Conservation (phyloP, 768 basidiomycete genomes). For the Dioszegia aurantiaca region DNA sequence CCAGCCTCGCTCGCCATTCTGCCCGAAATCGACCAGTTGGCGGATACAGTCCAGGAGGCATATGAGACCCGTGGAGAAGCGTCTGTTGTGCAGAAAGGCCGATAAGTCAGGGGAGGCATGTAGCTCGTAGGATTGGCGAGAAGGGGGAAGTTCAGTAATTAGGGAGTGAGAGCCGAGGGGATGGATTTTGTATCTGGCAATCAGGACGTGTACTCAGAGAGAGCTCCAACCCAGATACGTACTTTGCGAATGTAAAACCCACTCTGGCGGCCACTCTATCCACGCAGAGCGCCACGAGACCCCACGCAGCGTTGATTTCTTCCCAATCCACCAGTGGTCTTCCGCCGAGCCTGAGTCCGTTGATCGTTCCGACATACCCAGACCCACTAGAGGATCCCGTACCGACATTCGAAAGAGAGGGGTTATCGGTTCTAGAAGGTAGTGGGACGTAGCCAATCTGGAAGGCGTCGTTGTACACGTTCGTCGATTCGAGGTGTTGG, state of each 20-base stretch:
- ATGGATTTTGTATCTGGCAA: constrained; percentile 73
- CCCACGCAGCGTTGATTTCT: constrained; percentile 99
- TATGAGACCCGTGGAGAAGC: constrained; percentile 95
- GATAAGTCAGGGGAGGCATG: constrained; percentile 85
- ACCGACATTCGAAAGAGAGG: constrained; percentile 8
- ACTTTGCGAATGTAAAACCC: constrained; percentile 84
- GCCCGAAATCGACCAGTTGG: constrained; percentile 83
- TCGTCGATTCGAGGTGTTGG: constrained; percentile 48
- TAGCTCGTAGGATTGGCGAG: constrained; percentile 73
- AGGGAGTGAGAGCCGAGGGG: constrained; percentile 95
- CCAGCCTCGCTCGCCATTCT: constrained; percentile 68
- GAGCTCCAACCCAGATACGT: constrained; percentile 37
- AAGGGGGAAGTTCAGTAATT: constrained; percentile 61
- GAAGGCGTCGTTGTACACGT: constrained; percentile 53
- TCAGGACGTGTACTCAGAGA: not conserved
- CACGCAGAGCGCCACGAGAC: constrained; percentile 83
- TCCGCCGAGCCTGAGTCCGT: constrained; percentile 85
- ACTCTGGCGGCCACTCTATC: constrained; percentile 90
- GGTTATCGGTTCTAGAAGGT: constrained; percentile 7
- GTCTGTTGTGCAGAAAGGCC: constrained; percentile 83
- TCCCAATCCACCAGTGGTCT: constrained; percentile 89
- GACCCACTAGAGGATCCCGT: constrained; percentile 6
- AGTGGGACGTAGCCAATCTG: constrained; percentile 51
- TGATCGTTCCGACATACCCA: constrained; percentile 78
- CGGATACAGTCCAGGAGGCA: constrained; percentile 92